Evolutionary conservation across 805 yeast genomes (phyloP).

Genomic region (Yamadazyma nakazawae): DNA sequence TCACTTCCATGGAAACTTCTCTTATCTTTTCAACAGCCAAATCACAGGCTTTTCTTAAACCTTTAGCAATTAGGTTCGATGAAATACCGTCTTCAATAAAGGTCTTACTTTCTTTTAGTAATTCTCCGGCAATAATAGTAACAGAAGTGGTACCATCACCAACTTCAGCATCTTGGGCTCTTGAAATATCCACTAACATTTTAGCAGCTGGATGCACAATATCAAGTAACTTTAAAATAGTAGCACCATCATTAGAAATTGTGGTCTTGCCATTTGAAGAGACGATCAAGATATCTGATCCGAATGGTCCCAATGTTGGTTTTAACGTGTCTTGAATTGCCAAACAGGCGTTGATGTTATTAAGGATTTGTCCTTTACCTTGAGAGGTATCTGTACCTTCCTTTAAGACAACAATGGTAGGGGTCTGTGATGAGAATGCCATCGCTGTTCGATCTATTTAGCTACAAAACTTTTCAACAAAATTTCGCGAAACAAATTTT

Average conservation of each 20-base stretch:
- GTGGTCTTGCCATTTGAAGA: conserved; percentile 82
- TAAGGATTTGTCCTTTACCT: conserved; percentile 92
- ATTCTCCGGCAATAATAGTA: conserved; percentile 90
- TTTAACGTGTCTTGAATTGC: conserved; percentile 95
- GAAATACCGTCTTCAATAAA: conserved; percentile 97
- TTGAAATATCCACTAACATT: conserved; percentile 88
- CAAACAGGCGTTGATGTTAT: conserved; percentile 93
- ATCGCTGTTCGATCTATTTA: conserved; percentile 34
- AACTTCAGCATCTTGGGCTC: conserved; percentile 97
- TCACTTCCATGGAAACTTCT: conserved; percentile 72
- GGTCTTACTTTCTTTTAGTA: conserved; percentile 82
- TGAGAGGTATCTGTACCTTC: conserved; percentile 98
- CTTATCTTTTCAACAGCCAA: conserved; percentile 70
- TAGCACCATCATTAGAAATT: conserved; percentile 97
- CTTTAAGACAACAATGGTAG: conserved; percentile 95
- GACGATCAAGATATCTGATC: conserved; percentile 91
- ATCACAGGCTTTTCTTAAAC: conserved; percentile 77
- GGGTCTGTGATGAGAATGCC: conserved; percentile 92
- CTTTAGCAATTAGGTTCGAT: conserved; percentile 83
- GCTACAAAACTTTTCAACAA: conserved; percentile 4
- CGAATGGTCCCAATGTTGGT: conserved; percentile 96
- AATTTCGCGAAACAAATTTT: conserved; percentile 2
- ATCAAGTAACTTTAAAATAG: conserved; percentile 85
- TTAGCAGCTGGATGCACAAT: conserved; percentile 99
- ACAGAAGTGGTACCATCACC: conserved; percentile 99